Percentiles rank a stretch among this genome's conserved stretches.
Evolutionary conservation across 768 basidiomycete species (phyloP).

Genomic region (Russula vinacea): DNA sequence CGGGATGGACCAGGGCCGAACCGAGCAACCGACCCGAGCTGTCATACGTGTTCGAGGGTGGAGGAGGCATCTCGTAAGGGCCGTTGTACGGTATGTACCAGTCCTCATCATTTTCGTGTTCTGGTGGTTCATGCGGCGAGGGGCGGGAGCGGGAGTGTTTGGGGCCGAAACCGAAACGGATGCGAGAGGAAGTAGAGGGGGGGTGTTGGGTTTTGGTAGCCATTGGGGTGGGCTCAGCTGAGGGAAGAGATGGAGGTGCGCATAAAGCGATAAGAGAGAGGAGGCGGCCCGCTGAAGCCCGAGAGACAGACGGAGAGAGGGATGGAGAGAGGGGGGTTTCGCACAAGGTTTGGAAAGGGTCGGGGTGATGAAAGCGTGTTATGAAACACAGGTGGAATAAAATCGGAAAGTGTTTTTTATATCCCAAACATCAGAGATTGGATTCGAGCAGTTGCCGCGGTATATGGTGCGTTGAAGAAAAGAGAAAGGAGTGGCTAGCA

Average conservation of each 20-base stretch:
- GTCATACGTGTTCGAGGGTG: constrained; percentile 32
- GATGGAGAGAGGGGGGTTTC: constrained; percentile 15
- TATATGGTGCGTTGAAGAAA: not conserved
- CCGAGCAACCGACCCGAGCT: constrained; percentile 37
- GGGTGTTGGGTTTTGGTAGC: constrained; percentile 36
- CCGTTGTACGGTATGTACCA: constrained; percentile 68
- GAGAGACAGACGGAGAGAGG: not conserved
- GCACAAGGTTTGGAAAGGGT: constrained; percentile 17
- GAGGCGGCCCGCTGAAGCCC: constrained; percentile 2
- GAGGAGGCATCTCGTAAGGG: constrained; percentile 45
- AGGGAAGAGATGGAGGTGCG: not conserved
- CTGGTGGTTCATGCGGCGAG: constrained; percentile 30
- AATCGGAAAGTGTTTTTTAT: constrained; percentile 9
- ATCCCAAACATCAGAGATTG: not conserved
- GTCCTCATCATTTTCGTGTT: constrained; percentile 41
- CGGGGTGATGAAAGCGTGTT: constrained; percentile 7
- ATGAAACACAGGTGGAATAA: constrained; percentile 11
- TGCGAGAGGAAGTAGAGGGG: constrained; percentile 39
- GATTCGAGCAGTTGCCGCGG: not conserved
- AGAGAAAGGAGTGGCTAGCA: constrained; percentile 12
- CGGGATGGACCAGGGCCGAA: constrained; percentile 32
- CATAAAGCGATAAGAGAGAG: constrained; percentile 18
- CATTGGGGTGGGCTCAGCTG: constrained; percentile 34
- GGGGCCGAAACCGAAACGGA: constrained; percentile 39
- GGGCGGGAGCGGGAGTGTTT: constrained; percentile 22